Evolutionary conservation across 2,329 filamentous ascomycete species (phyloP).

Genomic region (Fusarium metavorans): DNA sequence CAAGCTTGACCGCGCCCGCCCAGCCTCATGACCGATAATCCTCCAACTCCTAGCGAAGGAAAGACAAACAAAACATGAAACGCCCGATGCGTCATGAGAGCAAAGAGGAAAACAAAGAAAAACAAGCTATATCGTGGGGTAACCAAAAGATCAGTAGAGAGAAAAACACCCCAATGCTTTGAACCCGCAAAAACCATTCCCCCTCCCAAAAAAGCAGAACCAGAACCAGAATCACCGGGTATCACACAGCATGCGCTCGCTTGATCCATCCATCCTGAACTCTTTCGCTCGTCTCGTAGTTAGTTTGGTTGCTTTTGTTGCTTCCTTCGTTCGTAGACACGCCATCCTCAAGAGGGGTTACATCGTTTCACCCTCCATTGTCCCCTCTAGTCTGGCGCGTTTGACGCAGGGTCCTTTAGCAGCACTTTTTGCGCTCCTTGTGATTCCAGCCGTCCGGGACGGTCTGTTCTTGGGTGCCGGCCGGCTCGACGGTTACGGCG

Average conservation of each 20-base stretch:
- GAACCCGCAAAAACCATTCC: constrained; percentile 23
- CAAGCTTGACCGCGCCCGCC: constrained; percentile 15
- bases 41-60: constrained; percentile 38
- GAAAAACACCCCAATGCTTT: constrained; percentile 21
- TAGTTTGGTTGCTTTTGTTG: constrained; percentile 8
- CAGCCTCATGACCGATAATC: constrained; percentile 34
- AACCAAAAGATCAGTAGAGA: constrained; percentile 9
- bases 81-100: constrained; percentile 29
- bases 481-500: constrained; percentile 61
- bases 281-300: constrained; percentile 17
- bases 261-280: constrained; percentile 36
- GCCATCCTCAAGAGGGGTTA: constrained; percentile 14
- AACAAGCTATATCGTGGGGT: background rate
- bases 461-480: constrained; percentile 47
- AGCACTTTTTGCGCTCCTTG: constrained; percentile 47
- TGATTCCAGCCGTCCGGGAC: constrained; percentile 33
- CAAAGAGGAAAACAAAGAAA: constrained; percentile 4
- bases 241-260: constrained; percentile 41
- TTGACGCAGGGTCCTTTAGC: constrained; percentile 29
- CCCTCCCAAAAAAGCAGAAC: constrained; percentile 24
- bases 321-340: constrained; percentile 8
- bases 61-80: background rate
- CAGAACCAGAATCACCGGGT: constrained; percentile 37
- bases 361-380: constrained; percentile 4
- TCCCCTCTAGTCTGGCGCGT: background rate